Evolutionary conservation across 2,329 filamentous ascomycete species (phyloP).

Genomic region (Colletotrichum somersetense): DNA sequence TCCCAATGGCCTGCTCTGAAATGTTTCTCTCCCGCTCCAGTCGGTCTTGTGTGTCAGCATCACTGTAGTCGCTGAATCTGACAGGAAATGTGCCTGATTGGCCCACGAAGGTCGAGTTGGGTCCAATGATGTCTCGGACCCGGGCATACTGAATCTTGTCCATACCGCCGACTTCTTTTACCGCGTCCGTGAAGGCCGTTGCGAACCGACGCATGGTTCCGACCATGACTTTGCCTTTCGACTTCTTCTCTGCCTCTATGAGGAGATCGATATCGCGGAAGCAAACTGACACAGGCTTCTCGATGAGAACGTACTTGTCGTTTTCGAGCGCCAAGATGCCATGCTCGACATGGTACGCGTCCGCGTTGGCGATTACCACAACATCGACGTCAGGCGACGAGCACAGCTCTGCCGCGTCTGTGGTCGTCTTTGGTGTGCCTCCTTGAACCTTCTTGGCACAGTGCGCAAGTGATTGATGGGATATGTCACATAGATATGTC

Average conservation of each 20-base stretch:
- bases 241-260: slow-evolving; percentile 60
- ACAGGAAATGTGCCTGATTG: slow-evolving; percentile 63
- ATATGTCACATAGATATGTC: slow-evolving; percentile 66
- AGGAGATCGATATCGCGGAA: slow-evolving; percentile 61
- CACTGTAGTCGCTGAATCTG: slow-evolving; percentile 56
- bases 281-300: slow-evolving; percentile 69
- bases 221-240: slow-evolving; percentile 64
- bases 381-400: slow-evolving; percentile 60
- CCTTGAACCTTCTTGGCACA: slow-evolving; percentile 45
- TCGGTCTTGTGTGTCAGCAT: slow-evolving; percentile 45
- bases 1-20: slow-evolving; percentile 47
- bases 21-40: slow-evolving; percentile 45
- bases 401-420: slow-evolving; percentile 57
- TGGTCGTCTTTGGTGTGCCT: slow-evolving; percentile 49
- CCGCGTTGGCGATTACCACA: slow-evolving; percentile 65
- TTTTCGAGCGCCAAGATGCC: slow-evolving; percentile 64
- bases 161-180: slow-evolving; percentile 66
- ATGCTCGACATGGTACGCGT: slow-evolving; percentile 68
- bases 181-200: slow-evolving; percentile 63
- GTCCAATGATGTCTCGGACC: slow-evolving; percentile 61
- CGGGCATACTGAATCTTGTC: slow-evolving; percentile 68
- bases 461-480: slow-evolving; percentile 48
- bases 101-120: slow-evolving; percentile 61
- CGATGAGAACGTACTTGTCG: slow-evolving; percentile 69
- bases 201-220: slow-evolving; percentile 74